These are phyloP conservation scores for Scalesia atractyloides DNA, from an alignment of 129 eudicot species.

Conservation along the genomic window DNA sequence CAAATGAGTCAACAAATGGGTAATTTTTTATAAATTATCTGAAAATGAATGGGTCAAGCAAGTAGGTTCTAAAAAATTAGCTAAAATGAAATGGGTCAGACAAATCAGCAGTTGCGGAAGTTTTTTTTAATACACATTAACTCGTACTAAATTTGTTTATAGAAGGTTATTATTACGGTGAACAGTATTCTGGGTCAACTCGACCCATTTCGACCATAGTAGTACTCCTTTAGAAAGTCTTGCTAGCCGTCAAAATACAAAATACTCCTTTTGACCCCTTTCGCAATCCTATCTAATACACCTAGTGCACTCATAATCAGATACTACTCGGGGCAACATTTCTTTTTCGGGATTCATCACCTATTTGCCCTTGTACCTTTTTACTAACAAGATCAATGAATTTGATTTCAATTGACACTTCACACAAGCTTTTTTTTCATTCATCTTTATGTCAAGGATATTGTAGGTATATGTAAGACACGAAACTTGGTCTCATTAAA, in stretches of 20 bases:
- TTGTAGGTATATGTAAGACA: neutral
- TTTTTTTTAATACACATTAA: neutral
- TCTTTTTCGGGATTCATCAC: neutral
- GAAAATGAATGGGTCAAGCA: neutral
- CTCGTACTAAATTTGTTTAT: neutral
- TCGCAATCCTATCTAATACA: neutral
- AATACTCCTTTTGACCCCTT: neutral
- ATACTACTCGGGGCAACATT: neutral
- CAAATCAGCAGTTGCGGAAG: too few species aligned
- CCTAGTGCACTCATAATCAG: neutral
- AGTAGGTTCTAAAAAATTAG: neutral
- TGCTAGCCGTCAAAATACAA: neutral
- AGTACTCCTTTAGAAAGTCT: too few species aligned
- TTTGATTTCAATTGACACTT: neutral
- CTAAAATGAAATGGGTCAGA: neutral
- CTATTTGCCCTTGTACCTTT: too few species aligned
- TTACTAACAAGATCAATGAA: neutral
- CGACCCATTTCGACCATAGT: neutral
- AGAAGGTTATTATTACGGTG: neutral
- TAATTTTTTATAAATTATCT: neutral
- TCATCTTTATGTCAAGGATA: neutral
- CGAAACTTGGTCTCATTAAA: neutral
- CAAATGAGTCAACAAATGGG: too few species aligned
- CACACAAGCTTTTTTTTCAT: neutral
- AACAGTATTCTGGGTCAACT: neutral